Conservation (phyloP, 495 filamentous ascomycete genomes). For the Gamarada debralockiae region DNA sequence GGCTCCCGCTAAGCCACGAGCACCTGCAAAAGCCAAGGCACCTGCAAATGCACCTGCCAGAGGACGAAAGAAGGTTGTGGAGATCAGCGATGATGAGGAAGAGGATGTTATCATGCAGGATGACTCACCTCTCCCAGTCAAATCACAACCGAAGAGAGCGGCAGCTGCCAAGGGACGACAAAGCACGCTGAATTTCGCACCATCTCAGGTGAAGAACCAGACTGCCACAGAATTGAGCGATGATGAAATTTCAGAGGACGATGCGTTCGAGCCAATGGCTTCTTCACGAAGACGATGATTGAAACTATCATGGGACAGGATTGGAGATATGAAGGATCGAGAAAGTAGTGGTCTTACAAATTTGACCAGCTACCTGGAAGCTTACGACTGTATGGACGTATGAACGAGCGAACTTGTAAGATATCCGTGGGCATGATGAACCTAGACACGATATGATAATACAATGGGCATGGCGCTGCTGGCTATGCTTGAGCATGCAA, state of each 20-base stretch:
- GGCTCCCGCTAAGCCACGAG: constrained; percentile 32
- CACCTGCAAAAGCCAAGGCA: constrained; percentile 46
- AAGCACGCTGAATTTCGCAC: constrained; percentile 68
- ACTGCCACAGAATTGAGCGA: constrained; percentile 58
- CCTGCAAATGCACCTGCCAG: constrained; percentile 26
- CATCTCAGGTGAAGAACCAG: constrained; percentile 41
- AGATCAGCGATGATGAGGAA: constrained; percentile 36
- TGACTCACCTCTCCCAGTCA: constrained; percentile 31
- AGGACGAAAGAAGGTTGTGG: constrained; percentile 28
- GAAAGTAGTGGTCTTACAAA: too few relatives aligned
- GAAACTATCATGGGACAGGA: not conserved
- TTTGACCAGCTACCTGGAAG: too few relatives aligned
- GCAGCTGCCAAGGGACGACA: constrained; percentile 46
- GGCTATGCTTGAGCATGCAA: too few relatives aligned
- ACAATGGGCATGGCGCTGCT: too few relatives aligned
- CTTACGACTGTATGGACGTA: too few relatives aligned
- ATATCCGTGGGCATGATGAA: too few relatives aligned
- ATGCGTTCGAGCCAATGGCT: constrained; percentile 25
- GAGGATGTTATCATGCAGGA: constrained; percentile 48
- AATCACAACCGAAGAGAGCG: constrained; percentile 39
- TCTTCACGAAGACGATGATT: constrained; percentile 12
- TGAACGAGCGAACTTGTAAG: too few relatives aligned
- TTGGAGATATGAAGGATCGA: not conserved
- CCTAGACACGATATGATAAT: too few relatives aligned
- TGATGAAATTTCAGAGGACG: constrained; percentile 72